phyloP scores from a whole-genome alignment of 768 basidiomycete species.

The Tylopilus sp. region DNA sequence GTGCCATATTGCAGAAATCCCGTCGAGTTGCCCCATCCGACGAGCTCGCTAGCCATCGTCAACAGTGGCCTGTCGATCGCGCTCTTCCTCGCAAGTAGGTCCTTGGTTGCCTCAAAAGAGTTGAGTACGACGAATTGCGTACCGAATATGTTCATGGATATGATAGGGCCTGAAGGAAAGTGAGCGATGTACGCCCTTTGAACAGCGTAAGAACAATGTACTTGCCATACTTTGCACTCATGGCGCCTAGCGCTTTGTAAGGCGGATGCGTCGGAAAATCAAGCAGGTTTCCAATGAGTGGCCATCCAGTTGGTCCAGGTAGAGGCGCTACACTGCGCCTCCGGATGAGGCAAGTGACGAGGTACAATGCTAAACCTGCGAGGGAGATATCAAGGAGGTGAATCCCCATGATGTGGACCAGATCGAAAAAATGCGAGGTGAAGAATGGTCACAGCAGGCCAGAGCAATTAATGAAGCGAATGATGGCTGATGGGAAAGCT shows the following conservation, averaged over 20 bases:
- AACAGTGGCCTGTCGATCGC: slow-evolving; percentile 5
- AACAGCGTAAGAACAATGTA: not conserved
- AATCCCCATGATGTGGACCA: not conserved
- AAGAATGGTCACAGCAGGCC: not conserved
- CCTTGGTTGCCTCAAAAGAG: slow-evolving; percentile 32
- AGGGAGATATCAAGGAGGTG: not conserved
- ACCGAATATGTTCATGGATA: slow-evolving; percentile 30
- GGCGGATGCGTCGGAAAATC: slow-evolving; percentile 52
- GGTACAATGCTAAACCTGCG: slow-evolving; percentile 12
- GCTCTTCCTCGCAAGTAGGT: slow-evolving; percentile 13
- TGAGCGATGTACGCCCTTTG: not conserved
- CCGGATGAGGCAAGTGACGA: not conserved
- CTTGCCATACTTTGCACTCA: slow-evolving; percentile 44
- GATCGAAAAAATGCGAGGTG: not conserved
- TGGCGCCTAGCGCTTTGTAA: slow-evolving; percentile 47
- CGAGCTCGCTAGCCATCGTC: slow-evolving; percentile 21
- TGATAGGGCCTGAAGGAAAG: not conserved
- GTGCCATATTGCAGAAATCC: slow-evolving; percentile 9
- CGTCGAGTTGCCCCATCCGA: slow-evolving; percentile 6
- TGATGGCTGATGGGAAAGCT: not conserved
- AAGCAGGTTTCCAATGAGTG: slow-evolving; percentile 49
- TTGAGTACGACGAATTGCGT: slow-evolving; percentile 48
- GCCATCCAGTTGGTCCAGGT: slow-evolving; percentile 30
- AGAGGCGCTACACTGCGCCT: not conserved
- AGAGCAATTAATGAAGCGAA: not conserved